A percentile compares a stretch with the other conserved stretches of the same genome.
Evolutionary conservation across 495 filamentous ascomycete species (phyloP).

Genomic region (Symbiotaphrina buchneri): DNA sequence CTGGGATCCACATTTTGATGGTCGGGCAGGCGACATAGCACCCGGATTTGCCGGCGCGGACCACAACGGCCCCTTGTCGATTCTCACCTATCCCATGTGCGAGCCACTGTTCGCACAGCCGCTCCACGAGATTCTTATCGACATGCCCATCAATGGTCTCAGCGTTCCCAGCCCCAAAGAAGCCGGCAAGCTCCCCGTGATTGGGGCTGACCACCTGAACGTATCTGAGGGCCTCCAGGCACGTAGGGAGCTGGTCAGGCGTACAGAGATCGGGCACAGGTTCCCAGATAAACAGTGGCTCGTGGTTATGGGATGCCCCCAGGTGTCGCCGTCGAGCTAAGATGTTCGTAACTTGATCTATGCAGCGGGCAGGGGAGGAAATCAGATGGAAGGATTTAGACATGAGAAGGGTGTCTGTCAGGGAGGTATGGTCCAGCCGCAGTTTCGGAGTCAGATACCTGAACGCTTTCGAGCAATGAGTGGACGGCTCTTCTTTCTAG

Average conservation of each 20-base stretch:
- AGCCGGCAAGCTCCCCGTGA: slow-evolving; percentile 57
- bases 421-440: slow-evolving; percentile 38
- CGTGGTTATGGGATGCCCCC: background rate
- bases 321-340: slow-evolving; percentile 18
- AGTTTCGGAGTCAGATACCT: slow-evolving; percentile 73
- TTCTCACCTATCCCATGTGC: slow-evolving; percentile 22
- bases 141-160: slow-evolving; percentile 26
- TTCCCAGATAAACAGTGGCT: slow-evolving; percentile 77
- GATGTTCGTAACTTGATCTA: slow-evolving; percentile 43
- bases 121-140: slow-evolving; percentile 25
- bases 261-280: slow-evolving; percentile 77
- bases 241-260: slow-evolving; percentile 49
- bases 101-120: slow-evolving; percentile 25
- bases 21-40: slow-evolving; percentile 23
- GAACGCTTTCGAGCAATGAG: slow-evolving; percentile 37
- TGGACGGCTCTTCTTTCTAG: slow-evolving; percentile 9
- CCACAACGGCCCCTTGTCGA: slow-evolving; percentile 22
- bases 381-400: slow-evolving; percentile 73
- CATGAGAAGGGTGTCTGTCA: slow-evolving; percentile 33
- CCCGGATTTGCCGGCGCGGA: slow-evolving; percentile 33
- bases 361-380: slow-evolving; percentile 59
- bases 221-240: slow-evolving; percentile 41
- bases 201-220: slow-evolving; percentile 83
- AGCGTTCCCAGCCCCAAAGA: slow-evolving; percentile 34
- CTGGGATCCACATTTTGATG: slow-evolving; percentile 26